Evolutionary conservation across 352 stramenopile genomes (phyloP), one percentile per base, ranked within the genome.

Genomic region (Phytophthora capsici): DNA sequence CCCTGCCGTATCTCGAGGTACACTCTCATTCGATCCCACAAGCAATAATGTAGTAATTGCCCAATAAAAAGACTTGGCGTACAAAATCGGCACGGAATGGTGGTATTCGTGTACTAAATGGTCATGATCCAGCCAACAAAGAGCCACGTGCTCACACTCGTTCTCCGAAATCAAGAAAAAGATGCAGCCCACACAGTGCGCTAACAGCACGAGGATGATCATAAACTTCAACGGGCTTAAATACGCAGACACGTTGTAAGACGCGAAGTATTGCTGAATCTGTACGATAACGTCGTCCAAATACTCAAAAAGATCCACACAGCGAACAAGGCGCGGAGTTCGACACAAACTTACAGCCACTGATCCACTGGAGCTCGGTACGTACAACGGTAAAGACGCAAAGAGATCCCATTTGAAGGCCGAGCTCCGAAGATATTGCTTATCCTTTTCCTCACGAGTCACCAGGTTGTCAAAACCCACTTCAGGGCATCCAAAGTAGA

Each of bases 51-150:
- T 89, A 6, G 82, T 90, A 7, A 91, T 66, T 0, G 81, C 82
- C 85, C 85, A 93, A 45, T 93, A 91, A 28, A 91, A 89, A 4
- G 77, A 80, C 23, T 84, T 81, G 3, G 82, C 60, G 60, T 93
- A 93, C 2, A 91, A 69, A 13, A 75, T 71, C 1, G 63, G 48
- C 1, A 84, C 48, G 2, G 80, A 82, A n/a, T 84, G 50, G 40
- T 90, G 63, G 59, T 92, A 89, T 43, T 78, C 55, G n/a, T 92
- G 75, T 12, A 94, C 57, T 13, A 94, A 50, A 20, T 81, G 71
- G 44, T 94, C 84, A 30, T 85, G 71, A 7, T 61, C 46, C 30
- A 93, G 75, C 86, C 86, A 94, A 34, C 80, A 93, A 12, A 69
- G 61, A 0, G 55, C 60, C 17, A 78, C 58, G 6, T 78, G 36